Percentiles rank a stretch among this genome's conserved stretches.
Evolutionary conservation across 139 green algal genomes (phyloP).

Genomic region (Ettlia oleoabundans): DNA sequence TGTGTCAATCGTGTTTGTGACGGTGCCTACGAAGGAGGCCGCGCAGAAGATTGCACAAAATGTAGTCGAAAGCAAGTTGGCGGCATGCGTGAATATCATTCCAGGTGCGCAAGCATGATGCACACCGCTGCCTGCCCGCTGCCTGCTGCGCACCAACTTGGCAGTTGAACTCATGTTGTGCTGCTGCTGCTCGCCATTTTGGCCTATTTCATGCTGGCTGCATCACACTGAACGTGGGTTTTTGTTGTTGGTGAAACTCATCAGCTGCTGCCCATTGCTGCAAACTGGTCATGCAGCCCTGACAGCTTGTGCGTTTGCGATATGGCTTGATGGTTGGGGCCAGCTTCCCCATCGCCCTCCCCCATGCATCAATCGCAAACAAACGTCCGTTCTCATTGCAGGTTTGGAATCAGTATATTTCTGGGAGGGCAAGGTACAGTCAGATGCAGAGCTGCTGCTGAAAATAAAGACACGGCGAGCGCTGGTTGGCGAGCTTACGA

Average conservation of each 20-base stretch:
- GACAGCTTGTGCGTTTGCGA: too few species aligned
- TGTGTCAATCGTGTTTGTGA: slow-evolving; percentile 10
- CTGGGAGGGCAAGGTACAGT: slow-evolving; percentile 78
- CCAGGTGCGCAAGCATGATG: slow-evolving; percentile 37
- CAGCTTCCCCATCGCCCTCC: not conserved
- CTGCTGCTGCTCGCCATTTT: not conserved
- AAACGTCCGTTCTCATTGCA: not conserved
- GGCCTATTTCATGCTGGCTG: not conserved
- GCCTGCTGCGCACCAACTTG: too few species aligned
- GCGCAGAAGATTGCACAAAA: slow-evolving; percentile 51
- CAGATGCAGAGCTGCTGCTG: slow-evolving; percentile 77
- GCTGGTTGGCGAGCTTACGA: slow-evolving; percentile 58
- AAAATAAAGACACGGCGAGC: slow-evolving; percentile 78
- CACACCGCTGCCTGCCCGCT: too few species aligned
- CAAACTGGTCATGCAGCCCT: not conserved
- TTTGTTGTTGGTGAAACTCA: too few species aligned
- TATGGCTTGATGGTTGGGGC: too few species aligned
- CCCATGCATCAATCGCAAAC: not conserved
- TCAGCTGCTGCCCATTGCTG: not conserved
- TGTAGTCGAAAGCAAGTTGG: slow-evolving; percentile 71
- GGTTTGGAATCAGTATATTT: slow-evolving; percentile 78
- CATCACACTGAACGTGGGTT: too few species aligned
- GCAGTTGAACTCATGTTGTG: too few species aligned
- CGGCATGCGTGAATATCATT: slow-evolving; percentile 87
- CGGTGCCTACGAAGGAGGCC: slow-evolving; percentile 42